Evolutionary conservation across 306 rosid species (phyloP), one percentile per base, ranked within the genome.

Genomic region (Crotalaria pallida): DNA sequence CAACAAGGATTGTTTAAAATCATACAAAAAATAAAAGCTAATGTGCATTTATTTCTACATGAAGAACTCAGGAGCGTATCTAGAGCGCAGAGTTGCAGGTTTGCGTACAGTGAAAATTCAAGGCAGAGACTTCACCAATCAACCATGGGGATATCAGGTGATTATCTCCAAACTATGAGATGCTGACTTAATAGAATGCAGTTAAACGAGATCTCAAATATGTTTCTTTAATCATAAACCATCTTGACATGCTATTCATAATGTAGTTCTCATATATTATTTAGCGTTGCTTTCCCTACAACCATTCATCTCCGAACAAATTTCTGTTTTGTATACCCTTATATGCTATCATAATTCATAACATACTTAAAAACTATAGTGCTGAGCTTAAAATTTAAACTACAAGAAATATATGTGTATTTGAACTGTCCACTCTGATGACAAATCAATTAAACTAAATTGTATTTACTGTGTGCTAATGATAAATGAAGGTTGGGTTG

Each of bases 141-240:
- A 45, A 36, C 15, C 75, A 3, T 90, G 92, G 97, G 97, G 96
- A 60, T 84, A 94, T 79, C 88, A 88, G 94, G 98, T 93, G 55
- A 79, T 48, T 72, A 65, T 36, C 59, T 75, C 53, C 58, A 36
- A 60, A 45, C 34, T 55, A 33, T 26, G n/a, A 51, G 57, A 73
- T 55, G 11, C 18, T 49, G 43, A 57, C 65, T 45, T 34, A 72
- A 69, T 53, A 65, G 6, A 49, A 27, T 56, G 44, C 73, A 62
- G 21, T 19, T 33, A 67, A 60, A 64, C 13, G 16, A 65, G 38
- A 58, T 56, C 64, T 69, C 38, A 75, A 43, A 41, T 33, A 9
- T 65, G 61, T 26, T 53, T 48, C 38, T 70, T 57, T 15, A 68
- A 33, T 44, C 27, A 34, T 38, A 66, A 61, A 34, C 24, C 49